Evolutionary conservation across 208 protist species (phyloP), one percentile per base, ranked within the genome.

Genomic region (Crithidia brevicula): DNA sequence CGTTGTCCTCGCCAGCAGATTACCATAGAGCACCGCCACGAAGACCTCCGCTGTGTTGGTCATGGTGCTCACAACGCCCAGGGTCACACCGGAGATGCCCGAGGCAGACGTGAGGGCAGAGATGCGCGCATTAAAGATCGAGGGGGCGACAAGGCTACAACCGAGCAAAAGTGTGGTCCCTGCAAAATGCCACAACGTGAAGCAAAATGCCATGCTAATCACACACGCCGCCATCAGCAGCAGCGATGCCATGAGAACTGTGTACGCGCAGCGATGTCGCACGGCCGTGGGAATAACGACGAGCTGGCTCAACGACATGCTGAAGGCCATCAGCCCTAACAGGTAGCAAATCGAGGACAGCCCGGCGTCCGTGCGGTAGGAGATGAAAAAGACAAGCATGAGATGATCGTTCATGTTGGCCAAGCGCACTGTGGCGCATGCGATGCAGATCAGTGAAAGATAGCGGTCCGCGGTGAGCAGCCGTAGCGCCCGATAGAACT

Each of bases 351-450:
- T 65, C 42, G 77, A 67, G 1, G 67, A 66, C n/a, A 81, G 20
- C 47, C 53, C 67, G 63, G 69, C 83, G 16, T 61, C 42, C 25
- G 84, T 51, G 34, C 83, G 69, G 49, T 52, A 82, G 23, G 64
- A 57, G 4, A 82, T 62, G 65, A 83, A 89, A 9, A 76, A 65
- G 18, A 89, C 79, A 9, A 81, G 45, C 74, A 89, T 83, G 59
- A 81, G 61, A 42, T 79, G 66, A 23, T 69, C 74, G 42, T 79
- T 82, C 53, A 83, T 74, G 33, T 72, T 85, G 27, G 65, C 70
- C 52, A 81, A 56, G n/a, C 74, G 76, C 25, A 81, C 50, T 31
- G 84, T 56, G 9, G 56, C 58, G 50, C 58, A 66, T 18, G 51
- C 58, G 38, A 73, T 46, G 40, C 40, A 66, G 11, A 53, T 27